Evolutionary conservation across 2,329 filamentous ascomycete species (phyloP), one percentile per base, ranked within the genome.

Genomic region (Fusarium goolgardi): DNA sequence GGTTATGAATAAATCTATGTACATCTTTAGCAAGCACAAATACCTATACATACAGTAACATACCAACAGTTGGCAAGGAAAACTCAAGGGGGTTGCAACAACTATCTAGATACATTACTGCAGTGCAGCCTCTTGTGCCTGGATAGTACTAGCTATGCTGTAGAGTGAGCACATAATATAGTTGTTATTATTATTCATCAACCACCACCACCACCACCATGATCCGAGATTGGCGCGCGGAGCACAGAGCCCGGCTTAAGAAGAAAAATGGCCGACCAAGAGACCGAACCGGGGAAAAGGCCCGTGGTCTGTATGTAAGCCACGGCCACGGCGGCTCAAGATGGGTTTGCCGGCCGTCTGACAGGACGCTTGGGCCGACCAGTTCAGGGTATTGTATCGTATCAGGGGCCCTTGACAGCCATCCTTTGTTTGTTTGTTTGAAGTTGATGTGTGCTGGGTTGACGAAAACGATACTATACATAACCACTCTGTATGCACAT

Each of bases 351-450:
- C 51, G 50, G 52, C 67, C 63, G 65, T 69, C 66, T 73, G 71
- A 73, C 71, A 73, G 71, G 70, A 71, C 71, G 71, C 71, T 73
- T 67, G 70, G 71, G 57, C 71, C 71, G 51, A 63, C 29, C 21
- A 21, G 32, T 62, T 60, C 65, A 58, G 46, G 53, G 49, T 20
- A 45, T 29, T n/a, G 41, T 29, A 44, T 52, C 60, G 61, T 64
- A 51, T 47, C 60, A 65, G 35, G 34, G 44, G 46, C 55, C 55
- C 55, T 60, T 49, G 54, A 56, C 47, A 65, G 54, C 40, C 55
- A 45, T 45, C 43, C 43, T 45, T 46, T 31, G 29, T 39, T 40
- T 20, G n/a, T 49, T 25, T 40, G 43, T 52, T 49, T 32, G 57
- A 31, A 45, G 43, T 45, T 20, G 25, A 45, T 12, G 43, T 45